Conservation (phyloP, 2,329 filamentous ascomycete genomes). For the Aspergillus fischeri region DNA sequence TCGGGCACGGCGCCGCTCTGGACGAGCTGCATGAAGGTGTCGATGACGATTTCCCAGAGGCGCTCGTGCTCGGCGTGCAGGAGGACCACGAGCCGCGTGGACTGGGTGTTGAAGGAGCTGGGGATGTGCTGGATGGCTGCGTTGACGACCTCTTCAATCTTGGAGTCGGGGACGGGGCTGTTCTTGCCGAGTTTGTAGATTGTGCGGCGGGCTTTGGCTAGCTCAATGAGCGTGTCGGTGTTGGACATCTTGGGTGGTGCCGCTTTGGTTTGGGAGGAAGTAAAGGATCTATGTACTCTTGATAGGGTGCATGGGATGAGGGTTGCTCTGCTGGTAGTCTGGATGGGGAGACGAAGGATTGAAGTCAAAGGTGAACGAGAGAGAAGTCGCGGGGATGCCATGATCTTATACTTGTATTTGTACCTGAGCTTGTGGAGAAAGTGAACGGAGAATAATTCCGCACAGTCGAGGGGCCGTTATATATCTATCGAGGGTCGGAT, state of each 20-base stretch:
- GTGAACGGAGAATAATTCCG: not conserved
- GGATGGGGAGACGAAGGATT: not conserved
- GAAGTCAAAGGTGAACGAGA: not conserved
- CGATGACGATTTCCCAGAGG: constrained; percentile 72
- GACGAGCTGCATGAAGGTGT: constrained; percentile 64
- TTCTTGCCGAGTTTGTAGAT: constrained; percentile 35
- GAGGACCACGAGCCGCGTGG: constrained; percentile 72
- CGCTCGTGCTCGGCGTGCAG: constrained; percentile 79
- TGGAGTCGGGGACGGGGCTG: constrained; percentile 32
- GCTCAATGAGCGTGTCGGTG: constrained; percentile 25
- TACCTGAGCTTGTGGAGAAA: not conserved
- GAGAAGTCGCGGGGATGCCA: not conserved
- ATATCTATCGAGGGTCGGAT: not conserved
- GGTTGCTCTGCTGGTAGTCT: constrained; percentile 4
- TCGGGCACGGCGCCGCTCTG: constrained; percentile 45
- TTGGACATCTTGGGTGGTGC: constrained; percentile 4
- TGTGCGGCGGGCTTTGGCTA: constrained; percentile 32
- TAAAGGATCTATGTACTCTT: constrained; percentile 10
- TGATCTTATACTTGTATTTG: not conserved
- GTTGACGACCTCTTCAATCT: constrained; percentile 36
- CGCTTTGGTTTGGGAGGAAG: constrained; percentile 4
- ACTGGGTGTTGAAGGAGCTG: constrained; percentile 85
- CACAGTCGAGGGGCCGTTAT: not conserved
- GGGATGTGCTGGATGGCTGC: constrained; percentile 64
- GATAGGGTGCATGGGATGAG: constrained; percentile 27